Percentiles rank a stretch among this genome's conserved stretches.
These are phyloP conservation scores for Sporisorium scitamineum DNA, from an alignment of 1,284 basidiomycete species.

Conservation along the genomic window DNA sequence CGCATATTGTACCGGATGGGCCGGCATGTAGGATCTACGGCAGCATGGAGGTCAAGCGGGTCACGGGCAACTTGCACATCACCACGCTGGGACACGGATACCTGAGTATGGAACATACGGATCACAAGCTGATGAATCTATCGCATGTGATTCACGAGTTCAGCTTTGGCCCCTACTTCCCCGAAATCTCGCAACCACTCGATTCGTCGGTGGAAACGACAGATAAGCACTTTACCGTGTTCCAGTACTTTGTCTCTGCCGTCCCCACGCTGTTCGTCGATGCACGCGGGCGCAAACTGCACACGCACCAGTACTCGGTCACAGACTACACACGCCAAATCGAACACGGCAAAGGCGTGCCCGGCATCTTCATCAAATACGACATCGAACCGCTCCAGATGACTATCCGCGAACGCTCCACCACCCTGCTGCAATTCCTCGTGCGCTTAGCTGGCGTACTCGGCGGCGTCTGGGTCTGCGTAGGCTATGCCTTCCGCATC, in stretches of 20 bases:
- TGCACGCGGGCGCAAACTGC: constrained; percentile 74
- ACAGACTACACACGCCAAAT: constrained; percentile 88
- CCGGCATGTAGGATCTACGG: constrained; percentile 87
- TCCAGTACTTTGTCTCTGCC: constrained; percentile 94
- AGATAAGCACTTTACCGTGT: constrained; percentile 74
- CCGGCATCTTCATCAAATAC: constrained; percentile 75
- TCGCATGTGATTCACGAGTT: constrained; percentile 96
- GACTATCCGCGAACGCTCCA: constrained; percentile 87
- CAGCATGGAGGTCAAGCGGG: constrained; percentile 85
- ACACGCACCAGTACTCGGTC: constrained; percentile 94
- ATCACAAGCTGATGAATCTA: constrained; percentile 87
- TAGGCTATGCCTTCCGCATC: constrained; percentile 58
- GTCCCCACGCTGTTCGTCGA: constrained; percentile 93
- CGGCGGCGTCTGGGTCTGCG: constrained; percentile 70
- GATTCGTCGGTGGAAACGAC: constrained; percentile 82
- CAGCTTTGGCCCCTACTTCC: constrained; percentile 96
- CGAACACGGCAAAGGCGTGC: constrained; percentile 82
- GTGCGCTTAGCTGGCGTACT: constrained; percentile 76
- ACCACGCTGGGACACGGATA: constrained; percentile 96
- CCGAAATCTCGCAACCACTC: constrained; percentile 92
- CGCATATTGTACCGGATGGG: constrained; percentile 65
- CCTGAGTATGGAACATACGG: constrained; percentile 84
- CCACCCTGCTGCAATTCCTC: constrained; percentile 81
- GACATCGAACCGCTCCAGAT: constrained; percentile 91
- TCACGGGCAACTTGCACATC: constrained; percentile 76